Evolutionary conservation across 177 flowering plant genomes (phyloP), one percentile per base, ranked within the genome.

Genomic region (Telopea speciosissima): DNA sequence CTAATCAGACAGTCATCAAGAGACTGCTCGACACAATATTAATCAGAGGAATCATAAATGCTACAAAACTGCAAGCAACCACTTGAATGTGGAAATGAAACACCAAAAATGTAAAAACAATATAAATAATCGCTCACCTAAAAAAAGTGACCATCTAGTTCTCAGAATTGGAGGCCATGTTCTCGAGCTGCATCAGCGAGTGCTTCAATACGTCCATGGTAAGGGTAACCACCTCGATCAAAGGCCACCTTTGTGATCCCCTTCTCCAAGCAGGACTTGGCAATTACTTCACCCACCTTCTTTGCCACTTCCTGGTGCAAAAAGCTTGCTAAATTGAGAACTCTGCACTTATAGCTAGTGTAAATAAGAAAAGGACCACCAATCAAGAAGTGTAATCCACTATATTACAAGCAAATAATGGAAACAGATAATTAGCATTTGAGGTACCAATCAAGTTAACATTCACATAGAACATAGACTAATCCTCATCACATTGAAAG

Each of bases 151-250:
- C 61, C 3, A 31, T 52, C 63, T 36, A 23, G 22, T 63, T 44
- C 42, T 76, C 79, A 94, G 74, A 92, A 94, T 73, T 85, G 86
- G 79, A 95, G 97, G 67, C 98, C 99, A 65, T 91, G 82, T 69
- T 90, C 98, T 26, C 98, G 83, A 42, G 99, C 99, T 52, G 99
- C 91, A 80, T 82, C 84, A 24, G 99, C 99, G 66, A 95, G 81
- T 42, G 96, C 98, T 85, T 87, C 73, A 71, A 95, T 74, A 13
- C 99, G 96, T 40, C 99, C 99, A 83, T 95, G 97, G 77, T 93
- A 95, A 22, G 86, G 91, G 68, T 86, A 95, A 49, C 99, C 99
- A 61, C 97, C 99, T 62, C 98, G 84, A 71, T 95, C 99, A 77
- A 92, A 92, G 24, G 91, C 97, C 54, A 95, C 97, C 75, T 87